Evolutionary conservation across 768 basidiomycete genomes (phyloP).

Genomic region (Mycena galopus): DNA sequence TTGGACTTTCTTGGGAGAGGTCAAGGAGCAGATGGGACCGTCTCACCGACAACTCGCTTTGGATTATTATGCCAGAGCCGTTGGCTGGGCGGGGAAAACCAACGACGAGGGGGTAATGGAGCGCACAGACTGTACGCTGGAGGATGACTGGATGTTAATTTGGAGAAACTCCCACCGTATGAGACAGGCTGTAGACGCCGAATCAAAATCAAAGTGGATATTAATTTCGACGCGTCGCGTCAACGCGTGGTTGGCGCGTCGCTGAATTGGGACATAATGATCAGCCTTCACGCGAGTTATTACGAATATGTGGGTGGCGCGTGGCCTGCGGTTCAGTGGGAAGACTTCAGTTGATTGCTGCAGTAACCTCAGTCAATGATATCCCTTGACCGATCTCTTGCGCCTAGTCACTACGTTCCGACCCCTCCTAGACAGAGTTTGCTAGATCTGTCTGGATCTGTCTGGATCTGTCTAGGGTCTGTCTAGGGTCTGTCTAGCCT

Average conservation of each 20-base stretch:
- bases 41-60: slow-evolving; percentile 56
- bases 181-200: slow-evolving; percentile 44
- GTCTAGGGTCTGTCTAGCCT: too few species aligned
- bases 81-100: slow-evolving; percentile 73
- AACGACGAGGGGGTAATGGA: slow-evolving; percentile 49
- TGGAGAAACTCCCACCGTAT: slow-evolving; percentile 72
- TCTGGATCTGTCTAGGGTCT: too few species aligned
- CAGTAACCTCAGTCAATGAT: too few species aligned
- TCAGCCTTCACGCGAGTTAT: too few species aligned
- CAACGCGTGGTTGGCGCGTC: background rate
- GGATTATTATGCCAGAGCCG: slow-evolving; percentile 76
- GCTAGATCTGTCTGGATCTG: too few species aligned
- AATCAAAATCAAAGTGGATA: too few species aligned
- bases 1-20: slow-evolving; percentile 79
- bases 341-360: too few species aligned
- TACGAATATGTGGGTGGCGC: too few species aligned
- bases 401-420: too few species aligned
- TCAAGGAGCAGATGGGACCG: slow-evolving; percentile 63
- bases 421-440: too few species aligned
- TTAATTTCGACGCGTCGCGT: slow-evolving; percentile 11
- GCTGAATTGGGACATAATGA: background rate
- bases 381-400: too few species aligned
- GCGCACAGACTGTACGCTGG: slow-evolving; percentile 66
- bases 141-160: slow-evolving; percentile 72
- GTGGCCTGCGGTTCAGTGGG: too few species aligned